Evolutionary conservation across 345 rosid species (phyloP).

Genomic region (Citrus hindsii): DNA sequence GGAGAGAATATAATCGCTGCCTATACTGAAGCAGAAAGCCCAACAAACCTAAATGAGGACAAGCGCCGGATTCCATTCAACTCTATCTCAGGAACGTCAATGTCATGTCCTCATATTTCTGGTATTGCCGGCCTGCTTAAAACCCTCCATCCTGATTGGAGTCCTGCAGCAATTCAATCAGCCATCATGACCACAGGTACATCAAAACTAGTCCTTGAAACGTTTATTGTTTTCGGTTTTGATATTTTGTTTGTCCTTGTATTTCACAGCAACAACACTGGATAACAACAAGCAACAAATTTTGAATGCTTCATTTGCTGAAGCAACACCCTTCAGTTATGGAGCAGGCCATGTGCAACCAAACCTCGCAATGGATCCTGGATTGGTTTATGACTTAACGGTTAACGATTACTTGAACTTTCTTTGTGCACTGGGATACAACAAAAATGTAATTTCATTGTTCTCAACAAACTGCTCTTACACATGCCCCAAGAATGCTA

Average conservation of each 20-base stretch:
- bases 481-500: slow-evolving; percentile 38
- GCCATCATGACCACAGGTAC: slow-evolving; percentile 80
- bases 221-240: background rate
- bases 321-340: slow-evolving; percentile 66
- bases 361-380: slow-evolving; percentile 74
- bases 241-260: background rate
- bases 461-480: slow-evolving; percentile 31
- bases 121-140: slow-evolving; percentile 74
- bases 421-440: slow-evolving; percentile 66
- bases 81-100: slow-evolving; percentile 76
- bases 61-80: slow-evolving; percentile 48
- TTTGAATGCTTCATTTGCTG: slow-evolving; percentile 29
- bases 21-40: slow-evolving; percentile 50
- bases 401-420: slow-evolving; percentile 60
- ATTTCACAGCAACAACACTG: slow-evolving; percentile 42
- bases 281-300: slow-evolving; percentile 50
- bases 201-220: slow-evolving; percentile 12
- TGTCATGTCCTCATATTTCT: slow-evolving; percentile 88
- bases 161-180: slow-evolving; percentile 78
- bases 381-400: slow-evolving; percentile 62
- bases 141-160: slow-evolving; percentile 70
- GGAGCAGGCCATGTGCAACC: slow-evolving; percentile 90
- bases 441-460: slow-evolving; percentile 30
- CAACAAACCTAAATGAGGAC: slow-evolving; percentile 46
- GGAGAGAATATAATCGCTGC: slow-evolving; percentile 83